A percentile compares a stretch with the other conserved stretches of the same genome.
These are phyloP conservation scores for Lecanoromycetidae sp. DNA, from an alignment of 2,329 filamentous ascomycete genomes.

Conservation along the genomic window DNA sequence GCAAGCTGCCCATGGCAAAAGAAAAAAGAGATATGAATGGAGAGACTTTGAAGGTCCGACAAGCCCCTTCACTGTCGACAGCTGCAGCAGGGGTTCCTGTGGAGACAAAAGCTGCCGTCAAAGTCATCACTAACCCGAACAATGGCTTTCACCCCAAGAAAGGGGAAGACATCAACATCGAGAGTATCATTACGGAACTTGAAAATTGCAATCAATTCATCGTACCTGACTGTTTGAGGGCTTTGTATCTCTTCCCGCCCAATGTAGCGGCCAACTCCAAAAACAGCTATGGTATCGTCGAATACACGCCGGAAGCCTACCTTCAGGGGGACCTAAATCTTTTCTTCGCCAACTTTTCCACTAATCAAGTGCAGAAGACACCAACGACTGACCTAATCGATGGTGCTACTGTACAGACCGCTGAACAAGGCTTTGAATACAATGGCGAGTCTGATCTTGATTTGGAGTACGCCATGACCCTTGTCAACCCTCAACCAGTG, in stretches of 20 bases:
- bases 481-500: conserved; percentile 42
- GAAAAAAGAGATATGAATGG: conserved; percentile 1
- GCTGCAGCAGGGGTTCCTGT: conserved; percentile 17
- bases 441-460: conserved; percentile 44
- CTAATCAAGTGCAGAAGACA: conserved; percentile 32
- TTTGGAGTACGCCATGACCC: conserved; percentile 42
- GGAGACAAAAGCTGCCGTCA: conserved; percentile 19
- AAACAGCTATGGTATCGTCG: conserved; percentile 35
- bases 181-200: conserved; percentile 21
- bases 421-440: conserved; percentile 26
- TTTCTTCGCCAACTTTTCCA: conserved; percentile 37
- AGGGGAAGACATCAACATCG: conserved; percentile 17
- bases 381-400: conserved; percentile 38
- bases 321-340: conserved; percentile 37
- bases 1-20: conserved; percentile 13
- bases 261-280: conserved; percentile 29
- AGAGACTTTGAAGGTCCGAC: too few species aligned
- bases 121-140: conserved; percentile 19
- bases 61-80: conserved; percentile 10
- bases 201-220: conserved; percentile 42
- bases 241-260: conserved; percentile 36
- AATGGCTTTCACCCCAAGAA: conserved; percentile 24
- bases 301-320: conserved; percentile 34
- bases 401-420: conserved; percentile 34
- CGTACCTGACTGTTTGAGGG: conserved; percentile 44